Evolutionary conservation across 106 monocot genomes (phyloP), one percentile per base, ranked within the genome.

Genomic region (Chionographis japonica): DNA sequence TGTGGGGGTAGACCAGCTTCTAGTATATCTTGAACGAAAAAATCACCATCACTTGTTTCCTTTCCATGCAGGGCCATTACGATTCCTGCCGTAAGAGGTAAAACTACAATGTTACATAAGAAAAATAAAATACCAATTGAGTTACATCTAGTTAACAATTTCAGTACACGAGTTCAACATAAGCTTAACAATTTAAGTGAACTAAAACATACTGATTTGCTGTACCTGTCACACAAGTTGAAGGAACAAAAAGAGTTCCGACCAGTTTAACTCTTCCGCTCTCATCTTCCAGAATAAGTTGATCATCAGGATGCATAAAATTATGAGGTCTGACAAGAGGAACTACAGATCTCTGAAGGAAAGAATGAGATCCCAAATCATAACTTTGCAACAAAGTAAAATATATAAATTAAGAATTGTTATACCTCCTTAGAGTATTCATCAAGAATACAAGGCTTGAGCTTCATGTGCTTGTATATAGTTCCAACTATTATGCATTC

Each of bases 381-480:
- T 7, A 66, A n/a, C 36, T 16, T 66, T 36, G 20, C 40, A 60
- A 10, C 19, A 39, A 37, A 56, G 5, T 38, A 2, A 60, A 15
- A 62, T 36, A 14, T 6, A 9, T 60, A 61, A 46, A 62, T 56
- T 42, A 50, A 37, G 1, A 54, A 69, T 9, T 15, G 75, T 9
- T 13, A 40, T 56, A 99, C 98, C 98, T 99, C 98, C 70, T 99
- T 98, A 13, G 93, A 85, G 46, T 99, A 93, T 66, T 99, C 98
- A 77, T 99, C 93, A 43, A 93, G 83, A 70, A 99, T 76, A 11
- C 74, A 87, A 74, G 93, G 93, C 66, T 99, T 99, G 17, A 99
- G 85, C 71, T 93, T 99, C 98, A 99, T 99, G 53, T 99, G 90
- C 83, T 93, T 99, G 75, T 90, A 99, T 54, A 99, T 70, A 38